phyloP scores from a whole-genome alignment of 208 protist genomes.

The Herpetomonas muscarum region DNA sequence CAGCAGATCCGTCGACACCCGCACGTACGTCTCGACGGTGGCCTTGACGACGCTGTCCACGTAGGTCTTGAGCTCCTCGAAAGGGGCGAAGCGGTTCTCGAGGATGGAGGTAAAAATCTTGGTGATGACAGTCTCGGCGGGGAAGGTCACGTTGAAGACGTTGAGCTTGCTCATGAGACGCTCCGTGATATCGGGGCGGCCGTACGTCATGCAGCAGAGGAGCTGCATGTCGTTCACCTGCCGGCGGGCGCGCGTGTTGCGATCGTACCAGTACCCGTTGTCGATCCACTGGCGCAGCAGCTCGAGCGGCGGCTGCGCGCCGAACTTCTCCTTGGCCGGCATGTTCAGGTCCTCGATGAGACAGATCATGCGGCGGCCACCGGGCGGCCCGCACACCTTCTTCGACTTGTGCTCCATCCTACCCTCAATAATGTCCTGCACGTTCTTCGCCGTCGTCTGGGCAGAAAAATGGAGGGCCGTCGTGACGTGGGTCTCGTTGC shows the following conservation, averaged over 20 bases:
- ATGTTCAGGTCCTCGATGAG: slow-evolving; percentile 99
- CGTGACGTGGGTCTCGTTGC: slow-evolving; percentile 74
- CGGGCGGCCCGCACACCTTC: slow-evolving; percentile 93
- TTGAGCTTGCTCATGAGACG: slow-evolving; percentile 95
- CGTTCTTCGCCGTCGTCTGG: slow-evolving; percentile 91
- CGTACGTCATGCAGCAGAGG: slow-evolving; percentile 97
- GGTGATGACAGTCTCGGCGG: slow-evolving; percentile 85
- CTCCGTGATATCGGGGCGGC: slow-evolving; percentile 91
- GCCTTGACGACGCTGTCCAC: slow-evolving; percentile 91
- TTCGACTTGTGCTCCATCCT: slow-evolving; percentile 96
- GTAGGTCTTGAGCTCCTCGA: slow-evolving; percentile 90
- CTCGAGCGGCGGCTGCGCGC: slow-evolving; percentile 97
- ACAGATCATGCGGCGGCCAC: slow-evolving; percentile 93
- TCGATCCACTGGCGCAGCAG: slow-evolving; percentile 97
- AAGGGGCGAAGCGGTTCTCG: slow-evolving; percentile 87
- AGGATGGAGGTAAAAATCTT: slow-evolving; percentile 97
- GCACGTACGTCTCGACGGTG: slow-evolving; percentile 95
- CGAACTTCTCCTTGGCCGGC: slow-evolving; percentile 96
- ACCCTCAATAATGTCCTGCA: slow-evolving; percentile 96
- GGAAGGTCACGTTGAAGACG: slow-evolving; percentile 96
- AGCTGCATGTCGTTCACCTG: slow-evolving; percentile 97
- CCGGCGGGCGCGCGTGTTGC: slow-evolving; percentile 88
- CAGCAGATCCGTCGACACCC: slow-evolving; percentile 86
- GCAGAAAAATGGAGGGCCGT: slow-evolving; percentile 96
- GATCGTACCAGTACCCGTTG: slow-evolving; percentile 98